These are phyloP conservation scores for Dactylonectria estremocensis DNA, from an alignment of 2,329 filamentous ascomycete species.

Conservation along the genomic window DNA sequence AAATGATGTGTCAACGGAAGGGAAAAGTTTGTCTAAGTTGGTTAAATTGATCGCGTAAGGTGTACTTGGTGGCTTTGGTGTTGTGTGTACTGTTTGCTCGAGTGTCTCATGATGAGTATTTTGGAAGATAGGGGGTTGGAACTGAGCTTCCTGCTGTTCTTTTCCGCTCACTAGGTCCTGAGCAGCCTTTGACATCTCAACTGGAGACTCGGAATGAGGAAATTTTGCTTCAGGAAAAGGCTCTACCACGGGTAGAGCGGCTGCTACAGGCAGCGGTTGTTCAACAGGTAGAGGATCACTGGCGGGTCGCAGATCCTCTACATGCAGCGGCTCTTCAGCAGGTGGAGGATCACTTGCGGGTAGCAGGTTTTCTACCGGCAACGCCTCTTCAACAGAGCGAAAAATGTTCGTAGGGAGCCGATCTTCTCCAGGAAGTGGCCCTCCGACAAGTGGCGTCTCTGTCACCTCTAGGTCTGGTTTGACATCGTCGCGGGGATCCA, in stretches of 20 bases:
- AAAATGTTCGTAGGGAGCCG: neutral
- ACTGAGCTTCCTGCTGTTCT: neutral
- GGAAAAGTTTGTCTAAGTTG: slow-evolving; percentile 54
- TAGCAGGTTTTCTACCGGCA: neutral
- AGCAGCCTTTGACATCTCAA: neutral
- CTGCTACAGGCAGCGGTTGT: neutral
- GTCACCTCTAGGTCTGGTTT: slow-evolving; percentile 8
- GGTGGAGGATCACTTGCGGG: no score
- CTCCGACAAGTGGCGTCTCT: neutral
- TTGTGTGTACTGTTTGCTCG: neutral
- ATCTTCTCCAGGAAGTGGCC: neutral
- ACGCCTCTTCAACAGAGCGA: neutral
- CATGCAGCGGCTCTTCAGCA: neutral
- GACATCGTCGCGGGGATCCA: neutral
- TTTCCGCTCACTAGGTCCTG: no score
- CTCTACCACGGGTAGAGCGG: neutral
- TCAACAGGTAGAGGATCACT: no score
- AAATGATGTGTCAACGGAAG: slow-evolving; percentile 40
- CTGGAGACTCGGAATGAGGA: neutral
- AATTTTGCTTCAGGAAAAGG: neutral
- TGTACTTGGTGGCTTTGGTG: slow-evolving; percentile 29
- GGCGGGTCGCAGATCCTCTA: neutral
- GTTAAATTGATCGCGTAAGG: slow-evolving; percentile 53
- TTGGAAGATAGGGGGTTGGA: neutral
- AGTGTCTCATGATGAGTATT: neutral